Evolutionary conservation across 108 stramenopile genomes (phyloP), one percentile per base, ranked within the genome.

Genomic region (Skeletonema tropicum): DNA sequence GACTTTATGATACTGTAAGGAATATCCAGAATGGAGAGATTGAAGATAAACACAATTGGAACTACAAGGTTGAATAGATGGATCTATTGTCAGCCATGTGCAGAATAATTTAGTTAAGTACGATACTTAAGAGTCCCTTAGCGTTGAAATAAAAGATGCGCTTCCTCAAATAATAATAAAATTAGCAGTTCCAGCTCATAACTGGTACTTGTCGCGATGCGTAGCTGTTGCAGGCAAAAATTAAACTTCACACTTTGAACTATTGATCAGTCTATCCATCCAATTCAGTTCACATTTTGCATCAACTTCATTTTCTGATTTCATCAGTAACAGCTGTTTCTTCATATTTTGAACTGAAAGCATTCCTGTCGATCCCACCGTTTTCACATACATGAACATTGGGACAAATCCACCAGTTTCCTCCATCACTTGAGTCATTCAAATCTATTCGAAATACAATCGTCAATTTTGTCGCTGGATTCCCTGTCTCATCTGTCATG

Each of bases 41-140:
- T 48, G 92, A 96, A 73, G 98, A 99, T 64, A 91, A 82, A 74
- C 84, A 96, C 73, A 94, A 92, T 38, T 99, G 98, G 98, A 92
- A 91, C 70, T 69, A 78, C 25, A 83, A 84, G 65, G 85, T 92
- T 17, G 45, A 76, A 60, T 82, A 59, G 62, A 63, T 15, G n/a
- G 17, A 4, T 57, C 60, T 15, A 3, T 45, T 55, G 52, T 2
- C 33, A 3, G 10, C 1, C 11, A 55, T 55, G 52, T 25, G 19
- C 23, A 55, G 52, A 55, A 55, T 55, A 25, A 25, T 55, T 49
- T 17, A 49, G 48, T 49, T 49, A 19, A 49, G 38, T 39, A 12
- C 38, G 26, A 29, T 29, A 29, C 10, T 39, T 11, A 39, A 39
- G 38, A 45, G 42, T 15, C 15, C 3, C 15, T 45, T 45, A 15